Conservation (phyloP, 2,329 filamentous ascomycete genomes). For the Xylariaceae sp. region DNA sequence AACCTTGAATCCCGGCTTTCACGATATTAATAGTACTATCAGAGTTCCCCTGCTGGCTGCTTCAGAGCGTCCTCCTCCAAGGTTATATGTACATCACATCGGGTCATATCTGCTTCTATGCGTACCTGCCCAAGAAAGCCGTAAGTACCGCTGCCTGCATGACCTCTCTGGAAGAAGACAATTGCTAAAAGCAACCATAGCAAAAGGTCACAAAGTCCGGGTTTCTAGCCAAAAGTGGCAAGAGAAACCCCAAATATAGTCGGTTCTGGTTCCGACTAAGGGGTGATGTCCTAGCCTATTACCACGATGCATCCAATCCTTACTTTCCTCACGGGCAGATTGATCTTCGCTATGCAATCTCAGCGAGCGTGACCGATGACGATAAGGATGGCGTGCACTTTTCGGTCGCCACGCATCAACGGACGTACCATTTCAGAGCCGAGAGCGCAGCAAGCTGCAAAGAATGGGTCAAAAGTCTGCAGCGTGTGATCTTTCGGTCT, state of each 20-base stretch:
- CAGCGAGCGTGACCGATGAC: conserved; percentile 71
- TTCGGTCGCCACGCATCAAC: conserved; percentile 72
- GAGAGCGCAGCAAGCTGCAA: conserved; percentile 84
- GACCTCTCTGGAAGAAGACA: too few species aligned
- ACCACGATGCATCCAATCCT: conserved; percentile 71
- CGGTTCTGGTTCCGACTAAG: conserved; percentile 93
- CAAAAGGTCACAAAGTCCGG: conserved; percentile 78
- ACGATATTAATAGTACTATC: conserved; percentile 8
- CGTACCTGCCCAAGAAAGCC: conserved; percentile 90
- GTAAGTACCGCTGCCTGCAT: conserved; percentile 42
- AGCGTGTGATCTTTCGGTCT: conserved; percentile 90
- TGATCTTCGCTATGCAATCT: conserved; percentile 86
- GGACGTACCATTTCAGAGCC: conserved; percentile 81
- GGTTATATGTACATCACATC: conserved; percentile 95
- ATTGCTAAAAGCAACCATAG: conserved; percentile 36
- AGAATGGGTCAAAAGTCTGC: conserved; percentile 92
- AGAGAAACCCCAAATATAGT: conserved; percentile 79
- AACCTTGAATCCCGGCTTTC: background rate
- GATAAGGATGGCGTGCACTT: conserved; percentile 75
- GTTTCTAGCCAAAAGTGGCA: conserved; percentile 81
- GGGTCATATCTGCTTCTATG: conserved; percentile 93
- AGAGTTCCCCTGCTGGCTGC: conserved; percentile 91
- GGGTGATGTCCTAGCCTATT: conserved; percentile 88
- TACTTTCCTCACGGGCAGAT: conserved; percentile 93
- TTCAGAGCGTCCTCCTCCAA: conserved; percentile 86